phyloP scores from a whole-genome alignment of 2,329 filamentous ascomycete genomes.

The Thermothelomyces thermophilus region DNA sequence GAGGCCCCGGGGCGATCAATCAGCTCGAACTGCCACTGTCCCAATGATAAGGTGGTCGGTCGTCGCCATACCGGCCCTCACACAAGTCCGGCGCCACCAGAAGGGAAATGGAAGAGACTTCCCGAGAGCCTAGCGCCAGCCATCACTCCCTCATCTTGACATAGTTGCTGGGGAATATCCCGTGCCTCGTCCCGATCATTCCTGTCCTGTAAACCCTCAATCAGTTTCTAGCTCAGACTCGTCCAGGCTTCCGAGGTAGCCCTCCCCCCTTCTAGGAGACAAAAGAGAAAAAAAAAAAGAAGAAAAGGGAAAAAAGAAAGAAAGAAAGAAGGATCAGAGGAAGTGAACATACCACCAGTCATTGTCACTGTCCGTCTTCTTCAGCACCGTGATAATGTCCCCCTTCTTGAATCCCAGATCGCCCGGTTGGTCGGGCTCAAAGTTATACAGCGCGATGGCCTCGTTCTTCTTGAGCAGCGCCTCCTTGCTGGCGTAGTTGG shows the following conservation, averaged over 20 bases:
- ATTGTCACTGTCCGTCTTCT: constrained; percentile 87
- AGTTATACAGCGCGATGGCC: constrained; percentile 85
- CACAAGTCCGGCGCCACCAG: no score
- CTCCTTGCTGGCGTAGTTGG: constrained; percentile 62
- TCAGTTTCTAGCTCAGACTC: neutral
- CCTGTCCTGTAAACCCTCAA: constrained; percentile 60
- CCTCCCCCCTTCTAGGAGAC: neutral
- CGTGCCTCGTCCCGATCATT: constrained; percentile 73
- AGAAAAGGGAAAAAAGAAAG: neutral
- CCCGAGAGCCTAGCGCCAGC: no score
- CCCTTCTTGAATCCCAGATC: constrained; percentile 97
- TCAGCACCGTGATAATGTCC: constrained; percentile 88
- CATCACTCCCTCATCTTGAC: constrained; percentile 56
- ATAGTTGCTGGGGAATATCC: constrained; percentile 86
- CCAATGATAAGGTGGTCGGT: no score
- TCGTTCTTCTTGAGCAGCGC: constrained; percentile 62
- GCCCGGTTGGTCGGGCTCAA: constrained; percentile 87
- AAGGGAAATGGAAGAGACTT: no score
- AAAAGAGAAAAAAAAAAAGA: neutral
- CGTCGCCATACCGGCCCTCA: no score
- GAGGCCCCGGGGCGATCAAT: no score
- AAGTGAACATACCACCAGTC: constrained; percentile 74
- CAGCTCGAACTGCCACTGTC: neutral
- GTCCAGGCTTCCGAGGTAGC: neutral
- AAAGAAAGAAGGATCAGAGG: neutral